phyloP scores from a whole-genome alignment of 768 basidiomycete genomes.

The Fistulinella prunicolor region DNA sequence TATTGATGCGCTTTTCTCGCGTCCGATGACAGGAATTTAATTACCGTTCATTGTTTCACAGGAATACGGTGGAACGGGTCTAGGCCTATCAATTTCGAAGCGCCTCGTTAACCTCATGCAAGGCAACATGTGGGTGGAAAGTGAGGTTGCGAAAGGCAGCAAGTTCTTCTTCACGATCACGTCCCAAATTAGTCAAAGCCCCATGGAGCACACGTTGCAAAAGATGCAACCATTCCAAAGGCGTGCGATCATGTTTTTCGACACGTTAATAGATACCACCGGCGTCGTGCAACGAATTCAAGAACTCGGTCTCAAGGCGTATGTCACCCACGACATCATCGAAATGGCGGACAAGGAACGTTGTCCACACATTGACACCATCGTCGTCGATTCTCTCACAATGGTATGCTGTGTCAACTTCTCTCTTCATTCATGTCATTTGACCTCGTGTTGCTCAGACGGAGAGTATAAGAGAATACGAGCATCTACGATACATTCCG shows the following conservation, averaged over 20 bases:
- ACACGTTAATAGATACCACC: constrained; percentile 74
- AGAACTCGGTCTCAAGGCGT: constrained; percentile 76
- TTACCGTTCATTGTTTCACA: constrained; percentile 30
- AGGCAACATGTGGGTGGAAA: constrained; percentile 98
- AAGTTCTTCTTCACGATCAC: constrained; percentile 97
- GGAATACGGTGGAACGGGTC: constrained; percentile 97
- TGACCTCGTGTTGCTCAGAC: constrained; percentile 51
- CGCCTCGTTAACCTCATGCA: constrained; percentile 96
- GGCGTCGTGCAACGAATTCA: constrained; percentile 73
- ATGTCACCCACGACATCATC: constrained; percentile 72
- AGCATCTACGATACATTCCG: constrained; percentile 95
- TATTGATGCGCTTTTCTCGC: constrained; percentile 13
- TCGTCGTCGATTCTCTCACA: constrained; percentile 86
- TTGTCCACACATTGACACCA: constrained; percentile 89
- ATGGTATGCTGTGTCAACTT: constrained; percentile 55
- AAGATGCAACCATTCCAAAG: constrained; percentile 88
- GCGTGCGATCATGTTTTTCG: constrained; percentile 88
- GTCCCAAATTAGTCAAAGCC: constrained; percentile 73
- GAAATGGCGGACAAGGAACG: constrained; percentile 80
- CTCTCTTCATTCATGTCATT: neutral
- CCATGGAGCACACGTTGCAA: constrained; percentile 65
- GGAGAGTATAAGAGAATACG: constrained; percentile 85
- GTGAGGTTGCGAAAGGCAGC: constrained; percentile 88
- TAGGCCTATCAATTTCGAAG: constrained; percentile 96
- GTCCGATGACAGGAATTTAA: constrained; percentile 9